Conservation (phyloP, 176 grass and related monocot species). For the Musa troglodytarum region DNA sequence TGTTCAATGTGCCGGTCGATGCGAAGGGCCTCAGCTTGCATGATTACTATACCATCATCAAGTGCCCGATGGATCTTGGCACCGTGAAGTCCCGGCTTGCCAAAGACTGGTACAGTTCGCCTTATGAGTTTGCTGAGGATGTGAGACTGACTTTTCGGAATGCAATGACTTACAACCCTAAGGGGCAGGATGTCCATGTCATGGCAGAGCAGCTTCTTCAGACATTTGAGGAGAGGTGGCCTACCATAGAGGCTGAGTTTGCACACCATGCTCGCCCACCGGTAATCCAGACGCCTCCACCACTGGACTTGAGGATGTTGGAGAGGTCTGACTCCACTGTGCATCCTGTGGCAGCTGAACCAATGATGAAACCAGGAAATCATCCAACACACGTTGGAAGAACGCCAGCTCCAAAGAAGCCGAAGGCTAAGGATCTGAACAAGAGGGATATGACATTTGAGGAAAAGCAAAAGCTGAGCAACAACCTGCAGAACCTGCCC, state of each 20-base stretch:
- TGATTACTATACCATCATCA: constrained; percentile 19
- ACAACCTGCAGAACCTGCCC: constrained; percentile 3
- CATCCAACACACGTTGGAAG: constrained; percentile 5
- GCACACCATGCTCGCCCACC: background rate
- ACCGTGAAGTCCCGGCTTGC: constrained; percentile 22
- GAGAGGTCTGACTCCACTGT: constrained; percentile 60
- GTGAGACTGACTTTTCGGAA: constrained; percentile 9
- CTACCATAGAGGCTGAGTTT: background rate
- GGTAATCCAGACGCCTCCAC: constrained; percentile 28
- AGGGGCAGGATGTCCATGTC: background rate
- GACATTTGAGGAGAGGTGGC: background rate
- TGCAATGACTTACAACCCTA: background rate
- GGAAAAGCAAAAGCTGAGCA: background rate
- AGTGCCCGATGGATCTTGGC: constrained; percentile 28
- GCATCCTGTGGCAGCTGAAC: constrained; percentile 5
- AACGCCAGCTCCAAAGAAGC: background rate
- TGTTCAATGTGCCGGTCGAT: constrained; percentile 27
- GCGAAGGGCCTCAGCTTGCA: constrained; percentile 9
- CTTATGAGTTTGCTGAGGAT: background rate
- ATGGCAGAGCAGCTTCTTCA: constrained; percentile 11
- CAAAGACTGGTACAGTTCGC: background rate
- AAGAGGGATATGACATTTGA: constrained; percentile 51
- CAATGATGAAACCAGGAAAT: background rate
- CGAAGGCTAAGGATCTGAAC: constrained; percentile 23
- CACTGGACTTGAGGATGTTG: constrained; percentile 39